Conservation (phyloP, 495 filamentous ascomycete genomes). For the Podospora pseudocomata region DNA sequence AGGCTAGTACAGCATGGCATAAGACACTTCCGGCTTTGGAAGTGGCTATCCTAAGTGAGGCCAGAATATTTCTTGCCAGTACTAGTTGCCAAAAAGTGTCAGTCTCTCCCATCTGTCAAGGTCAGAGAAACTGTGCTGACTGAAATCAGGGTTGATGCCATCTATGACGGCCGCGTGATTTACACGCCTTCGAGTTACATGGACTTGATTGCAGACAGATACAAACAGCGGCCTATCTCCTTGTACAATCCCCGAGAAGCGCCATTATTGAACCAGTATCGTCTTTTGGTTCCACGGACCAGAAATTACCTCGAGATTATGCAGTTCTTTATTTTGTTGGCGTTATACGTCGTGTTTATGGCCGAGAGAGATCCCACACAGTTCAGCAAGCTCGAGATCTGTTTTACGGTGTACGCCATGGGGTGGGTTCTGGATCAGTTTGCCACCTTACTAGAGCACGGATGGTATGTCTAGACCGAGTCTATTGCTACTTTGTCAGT, state of each 20-base stretch:
- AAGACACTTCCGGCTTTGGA: conserved; percentile 64
- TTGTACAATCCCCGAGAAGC: conserved; percentile 64
- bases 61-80: conserved; percentile 61
- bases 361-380: conserved; percentile 47
- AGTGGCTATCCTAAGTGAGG: conserved; percentile 66
- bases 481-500: too few relatives aligned
- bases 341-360: conserved; percentile 63
- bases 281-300: conserved; percentile 65
- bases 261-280: conserved; percentile 69
- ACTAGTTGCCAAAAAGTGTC: conserved; percentile 65
- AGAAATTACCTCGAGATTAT: conserved; percentile 63
- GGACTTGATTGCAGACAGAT: conserved; percentile 68
- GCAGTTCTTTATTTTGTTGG: conserved; percentile 62
- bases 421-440: conserved; percentile 74
- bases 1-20: conserved; percentile 47
- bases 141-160: conserved; percentile 56
- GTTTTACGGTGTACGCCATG: conserved; percentile 61
- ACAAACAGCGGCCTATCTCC: conserved; percentile 67
- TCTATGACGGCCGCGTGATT: conserved; percentile 62
- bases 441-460: conserved; percentile 67
- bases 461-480: conserved; percentile 43
- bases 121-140: not conserved
- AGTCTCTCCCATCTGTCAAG: conserved; percentile 17
- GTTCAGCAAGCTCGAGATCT: conserved; percentile 51
- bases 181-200: conserved; percentile 69